Base-by-base conservation (phyloP, 768 basidiomycete genomes). In the Chlorophyllum brunneum region DNA sequence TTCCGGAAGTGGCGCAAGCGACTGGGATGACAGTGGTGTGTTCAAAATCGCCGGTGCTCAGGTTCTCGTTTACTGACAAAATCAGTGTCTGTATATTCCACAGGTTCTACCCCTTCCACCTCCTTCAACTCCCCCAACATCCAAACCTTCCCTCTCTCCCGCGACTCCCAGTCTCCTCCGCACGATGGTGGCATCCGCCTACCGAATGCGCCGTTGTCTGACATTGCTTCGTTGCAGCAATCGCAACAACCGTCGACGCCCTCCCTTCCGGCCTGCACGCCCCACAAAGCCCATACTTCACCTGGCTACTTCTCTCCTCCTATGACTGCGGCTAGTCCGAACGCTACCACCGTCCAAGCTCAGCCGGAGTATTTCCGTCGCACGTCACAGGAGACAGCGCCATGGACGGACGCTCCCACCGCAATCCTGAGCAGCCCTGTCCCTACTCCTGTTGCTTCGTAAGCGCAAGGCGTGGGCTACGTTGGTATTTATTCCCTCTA, bases 1-100 rank as follows among this genome's bases (percentile, higher is more conserved):
- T 43, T 81, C 78, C 0, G 76, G 75, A 58, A 76, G 78, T 58
- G 80, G 76, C 38, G 75, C 74, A 7, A 88, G 86, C 57, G 89
- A 92, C 63, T 92, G 88, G 88, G 88, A 92, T 63, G 88, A 90
- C 65, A 80, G 70, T 69, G 77, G 88, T 88, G 64, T 63, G 86
- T 73, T 29, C 23, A 59, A 54, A 48, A 33, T 47, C 49, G 34
- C 56, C 54, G 44, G 47, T 51, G 24, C 41, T 60, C 53, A 40
- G 31, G 53, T 49, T n/a, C 48, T 50, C 41, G 52, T 54, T 44
- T 62, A 51, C 64, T 65, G 38, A 57, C 48, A 23, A 56, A 29
- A 51, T 4, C 58, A 80, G 78, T 74, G 3, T 78, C 76, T 1
- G 65, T 76, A 15, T 80, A 80, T 62, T 84, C 82, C 3, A 75